Percentiles rank a stretch among this genome's conserved stretches.
phyloP scores from a whole-genome alignment of 192 early-diverging fungal genomes.

The Coemansia sp. region DNA sequence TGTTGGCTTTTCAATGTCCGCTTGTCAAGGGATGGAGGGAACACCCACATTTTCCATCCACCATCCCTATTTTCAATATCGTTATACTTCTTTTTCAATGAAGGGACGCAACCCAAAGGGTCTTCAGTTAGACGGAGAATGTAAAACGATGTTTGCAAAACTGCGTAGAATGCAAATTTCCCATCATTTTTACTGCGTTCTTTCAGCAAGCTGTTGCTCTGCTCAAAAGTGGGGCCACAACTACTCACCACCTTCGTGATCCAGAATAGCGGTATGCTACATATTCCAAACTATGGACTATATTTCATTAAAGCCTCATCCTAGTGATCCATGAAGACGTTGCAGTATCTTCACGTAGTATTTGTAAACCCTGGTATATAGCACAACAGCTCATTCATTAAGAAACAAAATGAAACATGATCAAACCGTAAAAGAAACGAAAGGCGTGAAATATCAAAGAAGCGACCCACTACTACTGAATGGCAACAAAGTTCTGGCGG shows the following conservation, averaged over 20 bases:
- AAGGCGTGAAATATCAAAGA: not conserved
- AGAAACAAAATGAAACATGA: not conserved
- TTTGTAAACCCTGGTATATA: not conserved
- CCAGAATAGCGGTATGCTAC: too few relatives aligned
- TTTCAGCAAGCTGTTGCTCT: not conserved
- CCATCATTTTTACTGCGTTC: not conserved
- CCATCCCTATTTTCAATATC: too few relatives aligned
- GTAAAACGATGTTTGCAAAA: not conserved
- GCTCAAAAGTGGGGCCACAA: too few relatives aligned
- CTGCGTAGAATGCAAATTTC: not conserved
- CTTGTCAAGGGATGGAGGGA: not conserved
- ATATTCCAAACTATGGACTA: too few relatives aligned
- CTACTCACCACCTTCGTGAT: too few relatives aligned
- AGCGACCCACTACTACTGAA: conserved; percentile 6
- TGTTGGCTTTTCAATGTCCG: too few relatives aligned
- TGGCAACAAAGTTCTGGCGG: conserved; percentile 37
- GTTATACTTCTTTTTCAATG: too few relatives aligned
- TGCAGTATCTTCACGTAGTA: not conserved
- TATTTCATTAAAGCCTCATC: too few relatives aligned
- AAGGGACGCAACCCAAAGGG: too few relatives aligned
- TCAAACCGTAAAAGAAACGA: not conserved
- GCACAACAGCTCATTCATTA: not conserved
- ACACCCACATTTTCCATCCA: not conserved
- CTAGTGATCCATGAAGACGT: too few relatives aligned
- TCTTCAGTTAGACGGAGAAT: too few relatives aligned